Conservation (phyloP, 1,139 yeast species). For the Pichia sp. region DNA sequence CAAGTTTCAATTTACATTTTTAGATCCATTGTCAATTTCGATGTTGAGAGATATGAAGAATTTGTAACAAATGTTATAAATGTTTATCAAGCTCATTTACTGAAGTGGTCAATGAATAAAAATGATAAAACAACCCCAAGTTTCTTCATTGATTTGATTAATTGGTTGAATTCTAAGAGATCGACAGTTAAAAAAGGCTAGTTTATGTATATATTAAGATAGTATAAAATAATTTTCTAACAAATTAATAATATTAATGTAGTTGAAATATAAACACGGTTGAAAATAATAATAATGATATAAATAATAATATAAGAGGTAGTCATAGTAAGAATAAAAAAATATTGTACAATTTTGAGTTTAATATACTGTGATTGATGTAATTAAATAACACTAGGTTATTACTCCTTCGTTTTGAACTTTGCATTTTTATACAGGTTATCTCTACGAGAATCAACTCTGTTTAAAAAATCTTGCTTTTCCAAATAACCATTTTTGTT, state of each 20-base stretch:
- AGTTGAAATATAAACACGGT: background rate
- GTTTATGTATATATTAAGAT: background rate
- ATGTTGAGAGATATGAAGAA: conserved; percentile 16
- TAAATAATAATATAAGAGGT: background rate
- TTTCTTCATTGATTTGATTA: conserved; percentile 70
- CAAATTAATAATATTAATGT: background rate
- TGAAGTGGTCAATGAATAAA: conserved; percentile 50
- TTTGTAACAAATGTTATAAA: conserved; percentile 40
- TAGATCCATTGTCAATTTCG: conserved; percentile 42
- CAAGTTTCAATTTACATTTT: conserved; percentile 58
- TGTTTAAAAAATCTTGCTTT: conserved; percentile 78
- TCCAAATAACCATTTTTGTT: conserved; percentile 81
- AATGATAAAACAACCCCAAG: conserved; percentile 50
- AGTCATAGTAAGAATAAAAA: background rate
- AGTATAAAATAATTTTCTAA: too few species aligned
- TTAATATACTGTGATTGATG: background rate
- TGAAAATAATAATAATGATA: too few species aligned
- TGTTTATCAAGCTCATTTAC: conserved; percentile 50
- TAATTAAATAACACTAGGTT: background rate
- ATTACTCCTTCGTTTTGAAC: conserved; percentile 4
- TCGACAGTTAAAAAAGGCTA: background rate
- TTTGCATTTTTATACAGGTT: conserved; percentile 12
- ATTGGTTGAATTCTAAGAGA: conserved; percentile 57
- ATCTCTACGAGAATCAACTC: conserved; percentile 45
- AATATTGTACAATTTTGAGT: background rate